A percentile compares a stretch with the other conserved stretches of the same genome.
These are phyloP conservation scores for Evernia prunastri DNA, from an alignment of 495 filamentous ascomycete genomes.

Conservation along the genomic window DNA sequence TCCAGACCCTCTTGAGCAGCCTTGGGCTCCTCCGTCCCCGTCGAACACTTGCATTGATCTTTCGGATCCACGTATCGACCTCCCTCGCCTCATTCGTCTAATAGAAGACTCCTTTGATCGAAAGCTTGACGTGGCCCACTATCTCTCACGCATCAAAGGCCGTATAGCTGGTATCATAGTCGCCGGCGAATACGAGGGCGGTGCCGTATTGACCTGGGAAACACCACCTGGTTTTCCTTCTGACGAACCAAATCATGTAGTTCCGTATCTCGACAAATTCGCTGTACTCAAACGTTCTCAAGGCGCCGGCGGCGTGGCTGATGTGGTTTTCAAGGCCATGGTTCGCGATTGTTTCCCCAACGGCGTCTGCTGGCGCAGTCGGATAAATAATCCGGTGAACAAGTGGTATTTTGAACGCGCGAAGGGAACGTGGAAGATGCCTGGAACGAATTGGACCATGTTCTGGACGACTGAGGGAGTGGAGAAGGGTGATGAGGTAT, in stretches of 20 bases:
- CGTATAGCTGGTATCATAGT: slow-evolving; percentile 86
- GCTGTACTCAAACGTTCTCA: slow-evolving; percentile 84
- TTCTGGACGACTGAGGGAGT: slow-evolving; percentile 84
- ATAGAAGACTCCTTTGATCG: slow-evolving; percentile 93
- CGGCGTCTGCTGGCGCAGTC: slow-evolving; percentile 75
- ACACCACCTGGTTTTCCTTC: slow-evolving; percentile 50
- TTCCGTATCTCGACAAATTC: slow-evolving; percentile 98
- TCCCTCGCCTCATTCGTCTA: slow-evolving; percentile 71
- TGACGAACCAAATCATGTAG: slow-evolving; percentile 48
- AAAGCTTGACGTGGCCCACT: slow-evolving; percentile 74
- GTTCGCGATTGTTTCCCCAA: slow-evolving; percentile 76
- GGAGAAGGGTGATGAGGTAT: slow-evolving; percentile 45
- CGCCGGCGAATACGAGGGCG: slow-evolving; percentile 94
- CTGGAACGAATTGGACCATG: slow-evolving; percentile 82
- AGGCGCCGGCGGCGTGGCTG: slow-evolving; percentile 85
- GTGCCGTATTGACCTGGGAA: slow-evolving; percentile 94
- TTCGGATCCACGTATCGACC: slow-evolving; percentile 72
- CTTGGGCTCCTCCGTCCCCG: slow-evolving; percentile 56
- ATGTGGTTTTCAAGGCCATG: slow-evolving; percentile 95
- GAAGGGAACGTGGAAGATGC: slow-evolving; percentile 71
- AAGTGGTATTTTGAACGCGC: slow-evolving; percentile 96
- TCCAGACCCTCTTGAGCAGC: slow-evolving; percentile 54
- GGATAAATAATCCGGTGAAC: slow-evolving; percentile 77
- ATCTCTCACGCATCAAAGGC: slow-evolving; percentile 67
- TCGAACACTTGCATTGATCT: slow-evolving; percentile 49